Base-by-base conservation (phyloP, 2,329 filamentous ascomycete species). In the Cercospora zeae-maydis region DNA sequence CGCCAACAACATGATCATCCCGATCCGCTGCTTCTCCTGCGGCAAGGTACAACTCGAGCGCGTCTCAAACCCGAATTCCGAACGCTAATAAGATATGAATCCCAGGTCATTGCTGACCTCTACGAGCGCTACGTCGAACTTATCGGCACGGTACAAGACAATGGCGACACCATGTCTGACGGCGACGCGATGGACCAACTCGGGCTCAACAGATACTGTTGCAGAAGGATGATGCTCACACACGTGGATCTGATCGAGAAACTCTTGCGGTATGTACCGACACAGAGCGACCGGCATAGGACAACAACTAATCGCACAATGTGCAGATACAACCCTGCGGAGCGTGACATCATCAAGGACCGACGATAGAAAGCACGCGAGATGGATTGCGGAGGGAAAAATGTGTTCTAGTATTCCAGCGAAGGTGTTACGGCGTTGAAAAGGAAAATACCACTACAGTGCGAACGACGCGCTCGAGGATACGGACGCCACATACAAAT, bases 171-270 rank as follows among this genome's bases (percentile, higher is more conserved):
- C 31, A 30, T 61, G 14, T 59, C 57, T 13, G 52, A 74, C 71
- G 97, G 95, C 74, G 92, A 97, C 76, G 95, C 93, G 45, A 96
- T 99, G 89, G 93, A 98, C 78, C 86, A 92, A 75, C 87, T 99
- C 58, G 92, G 92, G 61, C 89, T 96, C 74, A 93, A 92, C 79
- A 87, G 95, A 71, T 99, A 99, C 83, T 99, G 95, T 85, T 99
- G 95, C 82, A 91, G 95, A 72, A 90, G 95, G 74, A 99, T 99
- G 95, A 88, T 99, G 78, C 97, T 99, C 90, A 99, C 95, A 64
- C 95, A 99, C 79, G 95, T 99, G 73, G 95, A 99, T 77, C 83
- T 99, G 66, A 97, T 99, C 72, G 95, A 99, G 84, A 99, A 99
- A 81, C 86, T 99, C 56, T 86, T 99, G 69, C 91, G 93, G 91